Base-by-base conservation (phyloP, 129 eudicot genomes). In the Arctium lappa region DNA sequence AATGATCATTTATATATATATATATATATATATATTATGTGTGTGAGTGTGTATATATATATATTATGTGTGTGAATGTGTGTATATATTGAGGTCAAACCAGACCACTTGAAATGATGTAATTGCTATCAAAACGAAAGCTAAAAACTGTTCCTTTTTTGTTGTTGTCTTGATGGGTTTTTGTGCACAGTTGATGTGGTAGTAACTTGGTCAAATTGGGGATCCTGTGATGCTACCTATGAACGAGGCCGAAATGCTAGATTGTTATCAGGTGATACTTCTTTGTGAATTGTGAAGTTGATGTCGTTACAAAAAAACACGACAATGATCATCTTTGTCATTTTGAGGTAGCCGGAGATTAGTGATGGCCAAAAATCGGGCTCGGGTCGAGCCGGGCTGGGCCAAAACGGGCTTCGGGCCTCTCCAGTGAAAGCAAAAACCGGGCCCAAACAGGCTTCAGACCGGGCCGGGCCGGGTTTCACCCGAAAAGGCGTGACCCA, bases 221-320 rank as follows among this genome's bases (percentile, higher is more conserved):
- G 76, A 74, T 74, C 39, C 38, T 39, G 18, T 65, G 76, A 72
- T 82, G 81, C 79, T 79, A 83, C 69, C 69, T 13, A 31, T 70
- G 84, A 74, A 79, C 34, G 80, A 82, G 36, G 81, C 27, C 27
- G 79, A 78, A 62, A 82, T 40, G 86, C 33, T 72, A 72, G 69
- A 79, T 65, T 76, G 77, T 79, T 87, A 72, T 78, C 78, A 79
- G 89, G 87, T 85, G 79, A 44, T 53, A 68, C 77, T 18, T 73
- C 77, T 22, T 63, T 39, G 16, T 68, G 56, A 73, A 69, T 9
- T 63, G 18, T 18, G 27, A 80, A 48, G 4, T 73, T 62, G 12
- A 40, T 77, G 0, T 34, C 44, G 27, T 78, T 42, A 16, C 11
- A 9, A 73, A 77, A 65, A 71, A 32, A 7, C 68, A 74, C 9